Percentiles rank a stretch among this genome's conserved stretches.
phyloP scores from a whole-genome alignment of 495 filamentous ascomycete species.

The Neurospora tetrasperma region DNA sequence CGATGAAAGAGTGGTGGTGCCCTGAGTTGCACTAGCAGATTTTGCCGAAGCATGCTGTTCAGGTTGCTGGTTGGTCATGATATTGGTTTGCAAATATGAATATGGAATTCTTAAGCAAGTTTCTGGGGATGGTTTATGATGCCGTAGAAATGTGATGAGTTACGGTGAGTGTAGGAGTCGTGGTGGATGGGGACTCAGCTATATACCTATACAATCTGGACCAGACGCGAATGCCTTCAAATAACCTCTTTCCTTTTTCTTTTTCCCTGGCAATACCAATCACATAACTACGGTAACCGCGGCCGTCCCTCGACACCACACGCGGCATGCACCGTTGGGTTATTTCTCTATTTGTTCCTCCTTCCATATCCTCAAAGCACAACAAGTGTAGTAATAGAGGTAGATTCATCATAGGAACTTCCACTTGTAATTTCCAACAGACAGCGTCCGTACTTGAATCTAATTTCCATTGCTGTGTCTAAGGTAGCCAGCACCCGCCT shows the following conservation, averaged over 20 bases:
- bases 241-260: neutral
- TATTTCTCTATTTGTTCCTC: neutral
- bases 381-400: neutral
- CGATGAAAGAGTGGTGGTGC: neutral
- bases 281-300: neutral
- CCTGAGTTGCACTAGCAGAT: neutral
- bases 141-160: neutral
- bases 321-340: neutral
- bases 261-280: neutral
- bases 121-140: neutral
- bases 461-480: neutral
- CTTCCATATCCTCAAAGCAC: neutral
- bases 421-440: neutral
- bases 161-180: neutral
- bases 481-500: neutral
- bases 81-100: neutral
- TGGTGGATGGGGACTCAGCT: neutral
- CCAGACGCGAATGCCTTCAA: neutral
- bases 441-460: neutral
- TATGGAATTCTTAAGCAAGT: neutral
- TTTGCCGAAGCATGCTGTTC: neutral
- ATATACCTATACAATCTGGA: neutral
- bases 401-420: neutral
- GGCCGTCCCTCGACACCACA: neutral
- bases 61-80: neutral